Evolutionary conservation across 2,329 filamentous ascomycete genomes (phyloP).

Genomic region (Cordyceps militaris): DNA sequence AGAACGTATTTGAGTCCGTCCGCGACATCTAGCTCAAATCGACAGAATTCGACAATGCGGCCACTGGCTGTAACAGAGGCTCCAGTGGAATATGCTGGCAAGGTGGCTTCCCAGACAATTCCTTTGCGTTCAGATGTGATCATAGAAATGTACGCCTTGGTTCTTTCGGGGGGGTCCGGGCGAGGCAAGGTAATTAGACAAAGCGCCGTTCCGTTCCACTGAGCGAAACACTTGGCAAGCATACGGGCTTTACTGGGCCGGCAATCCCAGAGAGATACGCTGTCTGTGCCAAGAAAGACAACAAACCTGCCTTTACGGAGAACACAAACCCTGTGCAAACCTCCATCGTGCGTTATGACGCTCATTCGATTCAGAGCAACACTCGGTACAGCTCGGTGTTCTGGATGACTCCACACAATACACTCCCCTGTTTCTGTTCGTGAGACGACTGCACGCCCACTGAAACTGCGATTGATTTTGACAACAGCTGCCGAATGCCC

Average conservation of each 20-base stretch:
- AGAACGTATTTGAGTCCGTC: slow-evolving; percentile 61
- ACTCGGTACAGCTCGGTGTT: slow-evolving; percentile 36
- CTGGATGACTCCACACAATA: slow-evolving; percentile 69
- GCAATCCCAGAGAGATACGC: slow-evolving; percentile 74
- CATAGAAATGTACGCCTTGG: slow-evolving; percentile 67
- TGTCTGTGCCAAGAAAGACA: slow-evolving; percentile 67
- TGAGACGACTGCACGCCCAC: slow-evolving; percentile 72
- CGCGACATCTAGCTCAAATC: slow-evolving; percentile 56
- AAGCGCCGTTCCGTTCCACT: slow-evolving; percentile 61
- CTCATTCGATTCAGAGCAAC: slow-evolving; percentile 56
- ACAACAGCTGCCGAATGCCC: slow-evolving; percentile 75
- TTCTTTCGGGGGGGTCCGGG: slow-evolving; percentile 47
- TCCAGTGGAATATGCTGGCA: slow-evolving; percentile 43
- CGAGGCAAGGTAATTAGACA: slow-evolving; percentile 71
- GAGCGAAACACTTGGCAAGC: slow-evolving; percentile 45
- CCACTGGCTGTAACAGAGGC: slow-evolving; percentile 19
- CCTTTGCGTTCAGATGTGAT: slow-evolving; percentile 73
- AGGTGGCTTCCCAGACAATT: slow-evolving; percentile 69
- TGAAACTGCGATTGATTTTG: slow-evolving; percentile 81
- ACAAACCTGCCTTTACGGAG: slow-evolving; percentile 72
- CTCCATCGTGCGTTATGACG: slow-evolving; percentile 56
- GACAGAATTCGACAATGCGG: slow-evolving; percentile 58
- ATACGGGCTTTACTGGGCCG: slow-evolving; percentile 50
- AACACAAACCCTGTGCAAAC: slow-evolving; percentile 75
- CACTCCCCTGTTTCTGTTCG: slow-evolving; percentile 72